Conservation (phyloP, 352 stramenopile species). For the Sclerospora graminicola region DNA sequence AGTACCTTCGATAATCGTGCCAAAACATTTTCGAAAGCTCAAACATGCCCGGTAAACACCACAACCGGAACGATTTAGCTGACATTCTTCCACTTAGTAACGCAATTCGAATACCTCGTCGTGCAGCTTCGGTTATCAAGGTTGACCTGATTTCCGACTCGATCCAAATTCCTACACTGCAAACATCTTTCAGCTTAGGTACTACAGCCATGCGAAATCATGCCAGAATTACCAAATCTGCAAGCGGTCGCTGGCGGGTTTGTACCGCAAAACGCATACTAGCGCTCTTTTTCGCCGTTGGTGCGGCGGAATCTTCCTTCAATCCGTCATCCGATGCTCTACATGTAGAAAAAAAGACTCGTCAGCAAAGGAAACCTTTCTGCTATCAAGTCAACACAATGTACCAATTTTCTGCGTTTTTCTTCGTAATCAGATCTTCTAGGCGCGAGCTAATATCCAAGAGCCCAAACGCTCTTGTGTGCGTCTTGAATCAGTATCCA, state of each 20-base stretch:
- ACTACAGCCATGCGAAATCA: not conserved
- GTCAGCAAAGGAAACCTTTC: too few relatives aligned
- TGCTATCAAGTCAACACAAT: not conserved
- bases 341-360: too few relatives aligned
- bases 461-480: conserved; percentile 15
- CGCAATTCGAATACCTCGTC: conserved; percentile 39
- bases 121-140: conserved; percentile 40
- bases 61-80: conserved; percentile 32
- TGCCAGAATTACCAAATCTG: conserved; percentile 13
- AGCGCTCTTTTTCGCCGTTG: too few relatives aligned
- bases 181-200: not conserved
- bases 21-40: conserved; percentile 18
- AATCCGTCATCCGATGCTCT: too few relatives aligned
- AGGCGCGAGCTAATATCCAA: conserved; percentile 19
- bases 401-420: conserved; percentile 18
- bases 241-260: conserved; percentile 3
- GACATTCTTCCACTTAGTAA: conserved; percentile 63
- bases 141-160: conserved; percentile 76
- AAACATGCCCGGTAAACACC: conserved; percentile 26
- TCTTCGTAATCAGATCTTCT: conserved; percentile 22
- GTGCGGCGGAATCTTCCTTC: too few relatives aligned
- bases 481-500: too few relatives aligned
- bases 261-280: too few relatives aligned
- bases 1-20: conserved; percentile 40
- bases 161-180: conserved; percentile 57